Base-by-base conservation (phyloP, 2,329 filamentous ascomycete species). In the Aspergillus cejpii region DNA sequence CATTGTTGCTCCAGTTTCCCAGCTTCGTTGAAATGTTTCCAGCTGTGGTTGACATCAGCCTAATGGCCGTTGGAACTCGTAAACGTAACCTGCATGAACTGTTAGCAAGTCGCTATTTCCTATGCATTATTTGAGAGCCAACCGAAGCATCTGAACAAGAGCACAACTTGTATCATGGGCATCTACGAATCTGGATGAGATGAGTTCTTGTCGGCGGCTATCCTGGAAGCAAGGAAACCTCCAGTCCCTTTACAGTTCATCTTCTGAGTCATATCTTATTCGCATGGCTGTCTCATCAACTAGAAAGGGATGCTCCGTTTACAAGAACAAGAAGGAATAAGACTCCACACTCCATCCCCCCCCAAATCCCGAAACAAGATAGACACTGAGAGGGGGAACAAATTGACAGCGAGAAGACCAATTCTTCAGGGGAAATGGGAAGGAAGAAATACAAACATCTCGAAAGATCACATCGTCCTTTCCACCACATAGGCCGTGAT, bases 401-500 rank as follows among this genome's bases (percentile, higher is more conserved):
- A 47, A 43, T 43, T 23, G 45, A 50, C 43, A 50, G 37, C 38
- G 44, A 53, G 34, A 39, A 44, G 44, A 27, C 33, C 44, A 39
- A 41, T 36, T 28, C 37, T 36, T 40, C 26, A 26, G 33, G 17
- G 19, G 37, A 47, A 43, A 44, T 23, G 27, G 28, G 34, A 49
- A 33, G 44, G 39, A 44, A 48, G 26, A 46, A 44, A 39, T 34
- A 39, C 33, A 29, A 45, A 47, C 43, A 49, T 47, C 44, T 38
- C 28, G 44, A 34, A 19, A 34, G 19, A 49, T 45, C 39, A 44
- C 29, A 43, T 43, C 42, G 33, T 44, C 54, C 58, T 58, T 58
- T 53, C 58, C 59, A 60, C 58, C 59, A 59, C 54, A 58, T 60
- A 57, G 53, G 60, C 60, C 58, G 54, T 61, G 59, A 60, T 58